Evolutionary conservation across 2,329 filamentous ascomycete genomes (phyloP), one percentile per base, ranked within the genome.

Genomic region (Penicillium decumbens): DNA sequence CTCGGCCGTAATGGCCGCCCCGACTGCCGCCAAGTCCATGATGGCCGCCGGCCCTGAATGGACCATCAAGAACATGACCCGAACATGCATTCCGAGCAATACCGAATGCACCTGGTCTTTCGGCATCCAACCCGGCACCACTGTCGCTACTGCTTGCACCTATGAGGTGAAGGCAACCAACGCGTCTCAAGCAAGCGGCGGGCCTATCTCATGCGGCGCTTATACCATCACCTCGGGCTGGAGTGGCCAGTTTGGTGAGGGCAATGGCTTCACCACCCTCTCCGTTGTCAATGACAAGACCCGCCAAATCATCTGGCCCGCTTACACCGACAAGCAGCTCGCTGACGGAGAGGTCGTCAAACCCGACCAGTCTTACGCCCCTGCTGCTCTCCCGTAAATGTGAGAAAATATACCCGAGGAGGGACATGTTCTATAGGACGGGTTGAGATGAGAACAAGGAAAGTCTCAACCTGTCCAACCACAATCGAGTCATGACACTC

Each of bases 191-290:
- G 67, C 68, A 51, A 68, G 66, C 61, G 72, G 70, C 41, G 72
- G 70, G 15, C 69, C 73, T 39, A 55, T 63, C 50, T 68, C 56
- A 43, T 81, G 77, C 69, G 79, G 78, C 33, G 61, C 60, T 50
- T 82, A 72, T 71, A 77, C 72, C 54, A 58, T 82, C 61, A 77
- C 75, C 43, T 75, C 75, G 2, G 76, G 77, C 68, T 82, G 79
- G 79, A 78, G 74, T 63, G 78, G 72, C 61, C 74, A 80, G 59
- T 82, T 81, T 55, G 80, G 78, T 43, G 49, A 66, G 10, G 74
- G 65, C 53, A 68, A 76, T 24, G 79, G 77, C 56, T 82, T 81
- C 71, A 81, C 78, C 23, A 79, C 76, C 20, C 66, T 81, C 25
- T 70, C 75, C 18, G 74, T 82, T 45, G 72, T 75, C 41, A 68